Evolutionary conservation across 306 rosid species (phyloP), one percentile per base, ranked within the genome.

Genomic region (Arachis hypogaea): DNA sequence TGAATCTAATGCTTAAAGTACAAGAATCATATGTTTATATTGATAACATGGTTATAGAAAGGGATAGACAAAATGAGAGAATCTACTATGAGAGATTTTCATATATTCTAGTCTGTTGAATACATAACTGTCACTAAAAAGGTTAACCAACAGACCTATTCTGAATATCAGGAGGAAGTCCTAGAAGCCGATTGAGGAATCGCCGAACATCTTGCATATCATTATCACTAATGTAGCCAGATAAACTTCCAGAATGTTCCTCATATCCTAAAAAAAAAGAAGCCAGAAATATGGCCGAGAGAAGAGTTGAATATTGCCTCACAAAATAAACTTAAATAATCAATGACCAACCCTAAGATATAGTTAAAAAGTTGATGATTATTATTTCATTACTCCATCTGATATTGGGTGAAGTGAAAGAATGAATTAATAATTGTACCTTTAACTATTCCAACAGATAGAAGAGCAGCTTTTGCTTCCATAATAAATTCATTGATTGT

Each of bases 191-290:
- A 82, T 95, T 95, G 80, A 95, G 96, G 80, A 95, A 95, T 74
- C 99, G 92, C 5, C 97, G 96, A 70, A 95, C 96, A 63, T 95
- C 99, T 9, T 92, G 94, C 97, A 87, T 92, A 78, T 95, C 98
- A 9, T 97, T 92, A 72, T 95, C 99, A 82, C 85, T 79, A 57
- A 95, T 92, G 51, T 93, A 93, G 41, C 96, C 92, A 76, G 86
- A 72, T 28, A 80, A 57, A 85, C 78, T 91, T 71, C 91, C 93
- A 62, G 68, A 65, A 79, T 87, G 90, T 82, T 84, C 88, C 59
- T 88, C 93, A 76, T 77, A 79, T 52, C 84, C 99, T 94, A 82
- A 74, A 80, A 75, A 81, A 59, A 45, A 22, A 7, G 29, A 52
- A 80, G 63, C 10, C 58, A 36, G 30, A 7, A 18, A 58, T 72